Evolutionary conservation across 441 rosid genomes (phyloP).

Genomic region (Theobroma grandiflorum): DNA sequence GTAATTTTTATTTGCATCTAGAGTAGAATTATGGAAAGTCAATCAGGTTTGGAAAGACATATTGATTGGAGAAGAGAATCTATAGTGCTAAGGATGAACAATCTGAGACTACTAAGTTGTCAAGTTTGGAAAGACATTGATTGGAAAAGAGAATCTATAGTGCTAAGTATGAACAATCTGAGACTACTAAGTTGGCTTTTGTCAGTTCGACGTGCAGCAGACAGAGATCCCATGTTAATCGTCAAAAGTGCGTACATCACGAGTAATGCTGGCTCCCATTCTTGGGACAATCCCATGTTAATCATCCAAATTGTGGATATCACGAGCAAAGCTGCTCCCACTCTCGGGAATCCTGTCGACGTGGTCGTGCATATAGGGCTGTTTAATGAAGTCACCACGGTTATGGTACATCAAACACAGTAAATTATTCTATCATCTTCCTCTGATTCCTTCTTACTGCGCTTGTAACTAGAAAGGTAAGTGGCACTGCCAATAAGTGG

Average conservation of each 20-base stretch:
- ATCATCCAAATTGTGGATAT: neutral
- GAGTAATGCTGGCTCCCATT: neutral
- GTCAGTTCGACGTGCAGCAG: neutral
- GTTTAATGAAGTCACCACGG: neutral
- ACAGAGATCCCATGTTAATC: neutral
- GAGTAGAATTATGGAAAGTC: too few species aligned
- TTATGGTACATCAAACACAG: neutral
- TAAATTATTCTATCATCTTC: constrained; percentile 27
- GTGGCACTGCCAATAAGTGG: constrained; percentile 58
- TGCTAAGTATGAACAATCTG: neutral
- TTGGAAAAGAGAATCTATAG: neutral
- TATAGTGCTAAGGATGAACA: neutral
- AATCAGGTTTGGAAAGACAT: neutral
- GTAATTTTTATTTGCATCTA: too few species aligned
- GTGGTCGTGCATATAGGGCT: neutral
- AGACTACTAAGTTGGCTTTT: neutral
- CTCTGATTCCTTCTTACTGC: constrained; percentile 39
- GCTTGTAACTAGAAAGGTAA: constrained; percentile 54
- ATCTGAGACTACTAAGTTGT: neutral
- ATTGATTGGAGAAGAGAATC: neutral
- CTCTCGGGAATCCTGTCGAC: neutral
- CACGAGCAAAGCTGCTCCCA: neutral
- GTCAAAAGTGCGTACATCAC: neutral
- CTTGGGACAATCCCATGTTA: neutral
- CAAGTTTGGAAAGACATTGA: neutral